Evolutionary conservation across 108 stramenopile species (phyloP), one percentile per base, ranked within the genome.

Genomic region (Bacterosira constricta): DNA sequence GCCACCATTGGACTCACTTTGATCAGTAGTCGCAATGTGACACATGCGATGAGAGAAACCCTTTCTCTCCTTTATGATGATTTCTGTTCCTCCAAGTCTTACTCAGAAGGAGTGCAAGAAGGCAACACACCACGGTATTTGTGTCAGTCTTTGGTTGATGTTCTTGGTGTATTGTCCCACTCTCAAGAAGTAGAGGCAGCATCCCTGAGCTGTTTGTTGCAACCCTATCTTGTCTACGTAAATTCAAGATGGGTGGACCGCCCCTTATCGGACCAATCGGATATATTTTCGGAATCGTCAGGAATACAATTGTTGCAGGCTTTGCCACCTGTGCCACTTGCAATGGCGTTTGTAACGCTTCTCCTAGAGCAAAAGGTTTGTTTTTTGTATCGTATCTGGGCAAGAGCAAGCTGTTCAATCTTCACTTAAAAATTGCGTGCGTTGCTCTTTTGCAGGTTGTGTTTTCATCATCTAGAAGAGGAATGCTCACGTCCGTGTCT

Each of bases 281-380:
- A 57, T 12, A 77, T 41, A 35, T 88, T 90, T 63, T 75, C 63
- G 44, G 34, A 60, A 12, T 53, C 51, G 41, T 74, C 86, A 27
- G 85, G 87, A n/a, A 66, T 60, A 47, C 81, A 83, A 37, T 64
- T 94, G 20, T 66, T 86, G 32, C 68, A 86, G 30, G 87, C 87
- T 21, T 58, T 94, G 36, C 88, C 90, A 34, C 90, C 90, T 37
- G 82, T 86, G 1, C 88, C 93, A 36, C 69, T 94, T 35, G 89
- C 90, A 10, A 71, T 94, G 29, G 55, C 90, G 29, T 90, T 91
- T 47, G 67, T 88, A 1, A 80, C 93, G 8, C 71, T 83, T 6
- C 73, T 94, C 25, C 54, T 94, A 54, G 93, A 94, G 57, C 93
- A 94, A 63, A 94, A 94, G 86, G 73, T 75, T 26, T 41, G 73